Evolutionary conservation across 352 stramenopile species (phyloP).

Genomic region (Phytophthora sojae): DNA sequence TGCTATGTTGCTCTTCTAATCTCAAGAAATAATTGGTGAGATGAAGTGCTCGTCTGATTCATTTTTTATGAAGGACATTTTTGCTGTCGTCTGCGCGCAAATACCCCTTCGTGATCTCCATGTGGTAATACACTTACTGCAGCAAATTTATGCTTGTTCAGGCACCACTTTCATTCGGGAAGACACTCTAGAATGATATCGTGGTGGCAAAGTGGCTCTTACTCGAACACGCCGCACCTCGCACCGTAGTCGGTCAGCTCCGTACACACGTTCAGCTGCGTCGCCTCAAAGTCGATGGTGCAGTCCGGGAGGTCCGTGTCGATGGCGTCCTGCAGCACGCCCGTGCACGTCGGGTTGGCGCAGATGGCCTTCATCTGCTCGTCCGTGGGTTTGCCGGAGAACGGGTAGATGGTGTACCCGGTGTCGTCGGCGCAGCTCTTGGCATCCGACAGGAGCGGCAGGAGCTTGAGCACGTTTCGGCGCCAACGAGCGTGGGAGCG

Average conservation of each 20-base stretch:
- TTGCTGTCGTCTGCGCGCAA: neutral
- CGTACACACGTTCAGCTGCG: slow-evolving; percentile 35
- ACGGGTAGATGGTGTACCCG: slow-evolving; percentile 44
- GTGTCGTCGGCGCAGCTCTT: slow-evolving; percentile 35
- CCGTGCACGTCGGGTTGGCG: slow-evolving; percentile 36
- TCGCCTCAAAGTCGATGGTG: slow-evolving; percentile 40
- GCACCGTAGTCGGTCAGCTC: slow-evolving; percentile 30
- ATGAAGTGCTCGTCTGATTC: neutral
- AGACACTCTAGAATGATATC: too few relatives aligned
- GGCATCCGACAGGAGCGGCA: slow-evolving; percentile 36
- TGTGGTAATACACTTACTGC: too few relatives aligned
- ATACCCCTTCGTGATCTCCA: neutral
- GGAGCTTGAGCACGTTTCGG: slow-evolving; percentile 35
- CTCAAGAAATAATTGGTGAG: neutral
- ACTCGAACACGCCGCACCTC: slow-evolving; percentile 30
- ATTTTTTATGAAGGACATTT: neutral
- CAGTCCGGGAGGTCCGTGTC: slow-evolving; percentile 42
- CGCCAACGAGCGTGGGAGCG: slow-evolving; percentile 18
- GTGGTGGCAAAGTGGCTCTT: too few relatives aligned
- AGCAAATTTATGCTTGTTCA: too few relatives aligned
- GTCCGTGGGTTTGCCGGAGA: slow-evolving; percentile 36
- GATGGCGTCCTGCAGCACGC: slow-evolving; percentile 30
- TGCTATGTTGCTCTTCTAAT: neutral
- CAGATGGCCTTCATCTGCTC: slow-evolving; percentile 36
- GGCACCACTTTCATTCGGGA: too few relatives aligned